Evolutionary conservation across 805 yeast species (phyloP).

Genomic region (Metschnikowia rubicola): DNA sequence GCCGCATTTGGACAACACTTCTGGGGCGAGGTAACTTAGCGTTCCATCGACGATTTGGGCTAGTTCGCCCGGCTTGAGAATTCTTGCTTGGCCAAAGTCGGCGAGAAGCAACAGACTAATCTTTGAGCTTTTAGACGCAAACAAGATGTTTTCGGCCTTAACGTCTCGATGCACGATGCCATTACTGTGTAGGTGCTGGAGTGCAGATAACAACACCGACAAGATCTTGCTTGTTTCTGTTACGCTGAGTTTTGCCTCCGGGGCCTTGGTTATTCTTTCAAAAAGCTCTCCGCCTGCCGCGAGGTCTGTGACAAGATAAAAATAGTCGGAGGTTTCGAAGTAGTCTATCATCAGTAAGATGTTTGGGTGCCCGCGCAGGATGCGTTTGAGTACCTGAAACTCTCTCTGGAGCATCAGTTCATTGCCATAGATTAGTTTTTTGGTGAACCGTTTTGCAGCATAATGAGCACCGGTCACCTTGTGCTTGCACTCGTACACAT

Average conservation of each 20-base stretch:
- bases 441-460: slow-evolving; percentile 54
- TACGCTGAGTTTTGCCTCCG: slow-evolving; percentile 42
- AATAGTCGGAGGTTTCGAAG: slow-evolving; percentile 61
- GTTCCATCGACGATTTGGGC: slow-evolving; percentile 45
- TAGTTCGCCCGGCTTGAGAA: slow-evolving; percentile 26
- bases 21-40: slow-evolving; percentile 75
- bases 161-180: slow-evolving; percentile 68
- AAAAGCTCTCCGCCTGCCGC: slow-evolving; percentile 69
- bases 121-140: slow-evolving; percentile 34
- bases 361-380: slow-evolving; percentile 50
- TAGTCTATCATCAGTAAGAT: slow-evolving; percentile 62
- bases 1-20: slow-evolving; percentile 50
- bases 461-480: slow-evolving; percentile 39
- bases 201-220: slow-evolving; percentile 49
- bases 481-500: slow-evolving; percentile 49
- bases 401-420: slow-evolving; percentile 58
- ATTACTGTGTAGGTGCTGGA: slow-evolving; percentile 54
- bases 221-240: slow-evolving; percentile 49
- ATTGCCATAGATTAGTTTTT: slow-evolving; percentile 48
- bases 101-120: slow-evolving; percentile 45
- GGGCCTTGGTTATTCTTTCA: slow-evolving; percentile 46
- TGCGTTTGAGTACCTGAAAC: slow-evolving; percentile 49
- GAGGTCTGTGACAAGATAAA: slow-evolving; percentile 60
- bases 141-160: slow-evolving; percentile 68
- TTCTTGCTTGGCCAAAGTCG: slow-evolving; percentile 64